Evolutionary conservation across 2,329 filamentous ascomycete genomes (phyloP), one percentile per base, ranked within the genome.

Genomic region (Aspergillus oerlinghausenensis): DNA sequence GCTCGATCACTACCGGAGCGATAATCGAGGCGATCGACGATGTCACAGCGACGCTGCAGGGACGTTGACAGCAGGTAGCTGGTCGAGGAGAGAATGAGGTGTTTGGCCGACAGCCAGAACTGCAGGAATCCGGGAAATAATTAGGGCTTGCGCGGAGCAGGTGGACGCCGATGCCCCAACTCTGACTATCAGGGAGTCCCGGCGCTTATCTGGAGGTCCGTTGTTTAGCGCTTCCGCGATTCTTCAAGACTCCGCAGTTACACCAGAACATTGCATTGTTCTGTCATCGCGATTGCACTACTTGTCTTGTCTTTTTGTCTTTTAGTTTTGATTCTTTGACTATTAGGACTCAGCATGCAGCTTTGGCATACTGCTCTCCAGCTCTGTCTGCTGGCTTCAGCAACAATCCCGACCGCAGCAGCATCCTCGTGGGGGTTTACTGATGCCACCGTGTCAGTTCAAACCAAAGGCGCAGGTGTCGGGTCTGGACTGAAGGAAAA

Each of bases 371-470:
- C 66, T 51, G 65, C 70, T 59, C 57, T 73, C 60, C 69, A 70
- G 54, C 67, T 76, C 49, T 68, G 69, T 54, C 65, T 76, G 57
- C 63, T 75, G 62, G 73, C 68, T 19, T 70, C 70, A 6, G 65
- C 68, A 32, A 65, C 73, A 32, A 60, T 72, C 49, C 69, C 70
- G n/a, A 65, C 67, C 45, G 67, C 66, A 35, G 82, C 82, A 28
- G 80, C 78, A 55, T 77, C 79, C 29, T 77, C 78, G 21, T 87
- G 85, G 85, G 79, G 81, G 43, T 87, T 86, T 70, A 77, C 82
- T 68, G 85, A 87, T 81, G 85, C 82, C 67, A 84, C 82, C 59
- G 75, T 88, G 70, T 79, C 82, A 56, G 75, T 87, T 64, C 77
- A 81, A 65, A 74, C 75, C 65, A 87, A 87, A 76, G 83, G 83